Base-by-base conservation (phyloP, 208 protist genomes). In the Leishmania tarentolae region DNA sequence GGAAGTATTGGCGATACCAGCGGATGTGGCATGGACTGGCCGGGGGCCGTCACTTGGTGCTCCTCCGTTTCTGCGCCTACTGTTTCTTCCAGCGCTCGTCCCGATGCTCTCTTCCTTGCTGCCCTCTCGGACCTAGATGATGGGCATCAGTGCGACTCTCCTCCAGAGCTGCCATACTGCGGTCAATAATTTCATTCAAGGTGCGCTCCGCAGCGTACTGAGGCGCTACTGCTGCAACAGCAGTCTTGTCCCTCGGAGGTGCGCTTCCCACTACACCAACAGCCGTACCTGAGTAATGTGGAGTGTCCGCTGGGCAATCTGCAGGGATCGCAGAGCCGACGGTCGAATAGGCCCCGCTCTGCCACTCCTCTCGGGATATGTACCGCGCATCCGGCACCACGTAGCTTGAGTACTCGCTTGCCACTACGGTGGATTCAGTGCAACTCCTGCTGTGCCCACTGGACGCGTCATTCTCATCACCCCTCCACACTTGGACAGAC, bases 381-480 rank as follows among this genome's bases (percentile, higher is more conserved):
- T 92, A 94, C 19, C 85, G 85, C 0, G 88, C 78, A 59, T 83
- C 87, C 3, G 89, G 82, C 0, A 81, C 79, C 40, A 80, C 9
- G 76, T 92, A 90, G 76, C 80, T 75, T 11, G 86, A 88, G 70
- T 81, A 78, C 75, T 88, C 84, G 76, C 88, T 92, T 42, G 66
- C 37, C 47, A n/a, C 52, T 0, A 46, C 47, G 11, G 74, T 78
- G 19, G 84, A 77, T 15, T 37, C 68, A 24, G 11, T 53, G 40
- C 50, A 61, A 28, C 78, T 86, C 69, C 65, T 76, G 52, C 28
- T 66, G 42, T 53, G 47, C 37, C 0, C 4, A n/a, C 47, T 53
- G 31, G 50, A 8, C 15, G 50, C 63, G 57, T 46, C 59, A 44
- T 70, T 56, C n/a, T 50, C 69, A 74, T 74, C 69, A 59, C 70